A percentile compares a stretch with the other conserved stretches of the same genome.
Conservation (phyloP, 2,329 filamentous ascomycete species). For the Aquanectria penicillioides region DNA sequence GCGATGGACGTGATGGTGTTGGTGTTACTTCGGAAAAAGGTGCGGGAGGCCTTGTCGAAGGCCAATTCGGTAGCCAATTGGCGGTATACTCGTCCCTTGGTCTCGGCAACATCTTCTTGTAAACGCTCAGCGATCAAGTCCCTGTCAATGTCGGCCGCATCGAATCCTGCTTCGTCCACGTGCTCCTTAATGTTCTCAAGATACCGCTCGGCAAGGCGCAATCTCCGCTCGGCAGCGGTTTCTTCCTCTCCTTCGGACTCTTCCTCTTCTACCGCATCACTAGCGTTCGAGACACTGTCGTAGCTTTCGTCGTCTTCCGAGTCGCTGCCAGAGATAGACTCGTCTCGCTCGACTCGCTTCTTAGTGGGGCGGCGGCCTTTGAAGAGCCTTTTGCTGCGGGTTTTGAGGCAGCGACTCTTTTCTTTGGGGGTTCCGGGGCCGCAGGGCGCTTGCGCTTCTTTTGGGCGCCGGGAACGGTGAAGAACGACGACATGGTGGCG, state of each 20-base stretch:
- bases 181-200: constrained; percentile 89
- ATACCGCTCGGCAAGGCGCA: constrained; percentile 91
- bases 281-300: constrained; percentile 52
- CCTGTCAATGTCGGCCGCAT: constrained; percentile 91
- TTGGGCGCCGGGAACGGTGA: constrained; percentile 86
- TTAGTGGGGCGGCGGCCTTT: constrained; percentile 51
- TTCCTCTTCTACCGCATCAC: constrained; percentile 55
- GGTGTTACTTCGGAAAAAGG: constrained; percentile 82
- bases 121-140: constrained; percentile 92
- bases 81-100: constrained; percentile 89
- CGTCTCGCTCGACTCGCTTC: constrained; percentile 65
- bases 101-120: constrained; percentile 91
- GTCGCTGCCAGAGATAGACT: constrained; percentile 88
- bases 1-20: constrained; percentile 83
- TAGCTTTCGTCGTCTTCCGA: constrained; percentile 71
- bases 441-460: constrained; percentile 86
- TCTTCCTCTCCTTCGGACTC: constrained; percentile 81
- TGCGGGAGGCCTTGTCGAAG: constrained; percentile 73
- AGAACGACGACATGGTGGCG: constrained; percentile 88
- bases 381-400: constrained; percentile 53
- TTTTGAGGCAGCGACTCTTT: constrained; percentile 63
- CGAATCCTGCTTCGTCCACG: constrained; percentile 84
- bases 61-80: constrained; percentile 79
- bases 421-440: constrained; percentile 66
- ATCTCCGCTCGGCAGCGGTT: constrained; percentile 87